A percentile compares a stretch with the other conserved stretches of the same genome.
Evolutionary conservation across 495 filamentous ascomycete species (phyloP).

Genomic region (Emericellopsis terricola): DNA sequence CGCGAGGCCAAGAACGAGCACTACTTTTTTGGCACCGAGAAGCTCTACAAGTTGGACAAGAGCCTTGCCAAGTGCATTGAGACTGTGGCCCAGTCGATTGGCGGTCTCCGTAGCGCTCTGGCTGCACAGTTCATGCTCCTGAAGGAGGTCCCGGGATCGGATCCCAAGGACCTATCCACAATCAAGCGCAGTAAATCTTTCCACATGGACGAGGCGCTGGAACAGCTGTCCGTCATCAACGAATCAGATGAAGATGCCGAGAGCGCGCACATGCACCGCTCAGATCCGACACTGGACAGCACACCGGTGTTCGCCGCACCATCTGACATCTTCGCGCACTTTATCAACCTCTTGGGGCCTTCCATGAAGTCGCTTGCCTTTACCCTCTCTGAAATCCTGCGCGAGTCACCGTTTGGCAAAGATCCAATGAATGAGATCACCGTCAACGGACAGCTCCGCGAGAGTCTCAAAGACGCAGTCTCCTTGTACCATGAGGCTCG

Average conservation of each 20-base stretch:
- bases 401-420: slow-evolving; percentile 64
- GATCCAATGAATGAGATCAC: slow-evolving; percentile 45
- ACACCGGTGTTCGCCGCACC: slow-evolving; percentile 27
- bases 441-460: slow-evolving; percentile 59
- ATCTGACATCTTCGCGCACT: slow-evolving; percentile 69
- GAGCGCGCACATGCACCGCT: neutral
- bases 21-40: slow-evolving; percentile 66
- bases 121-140: slow-evolving; percentile 74
- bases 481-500: slow-evolving; percentile 58
- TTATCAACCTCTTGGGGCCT: slow-evolving; percentile 74
- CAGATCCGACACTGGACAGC: slow-evolving; percentile 2
- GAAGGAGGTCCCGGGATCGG: slow-evolving; percentile 30
- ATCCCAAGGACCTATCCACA: slow-evolving; percentile 3
- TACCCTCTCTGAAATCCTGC: slow-evolving; percentile 73
- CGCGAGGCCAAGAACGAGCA: slow-evolving; percentile 84
- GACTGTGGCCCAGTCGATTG: slow-evolving; percentile 73
- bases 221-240: slow-evolving; percentile 36
- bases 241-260: slow-evolving; percentile 17
- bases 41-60: slow-evolving; percentile 61
- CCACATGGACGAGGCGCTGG: slow-evolving; percentile 13
- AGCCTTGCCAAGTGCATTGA: slow-evolving; percentile 73
- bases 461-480: slow-evolving; percentile 63
- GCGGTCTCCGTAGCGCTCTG: slow-evolving; percentile 79
- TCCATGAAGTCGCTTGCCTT: slow-evolving; percentile 91
- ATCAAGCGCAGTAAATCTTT: slow-evolving; percentile 7